A percentile compares a stretch with the other conserved stretches of the same genome.
These are phyloP conservation scores for Stemphylium lycopersici DNA, from an alignment of 2,329 filamentous ascomycete genomes.

Conservation along the genomic window DNA sequence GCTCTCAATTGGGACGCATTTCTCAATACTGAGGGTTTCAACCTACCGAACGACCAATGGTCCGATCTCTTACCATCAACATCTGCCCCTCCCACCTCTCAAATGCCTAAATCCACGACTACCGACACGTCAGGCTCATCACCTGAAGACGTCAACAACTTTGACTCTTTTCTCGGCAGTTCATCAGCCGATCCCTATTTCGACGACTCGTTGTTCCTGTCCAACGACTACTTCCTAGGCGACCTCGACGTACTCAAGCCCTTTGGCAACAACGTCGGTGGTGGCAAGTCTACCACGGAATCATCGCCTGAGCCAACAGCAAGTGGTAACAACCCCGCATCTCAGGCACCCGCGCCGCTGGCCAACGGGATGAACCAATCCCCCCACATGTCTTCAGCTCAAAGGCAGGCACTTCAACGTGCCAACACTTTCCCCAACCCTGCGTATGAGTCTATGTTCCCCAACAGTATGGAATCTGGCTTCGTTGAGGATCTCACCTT, in stretches of 20 bases:
- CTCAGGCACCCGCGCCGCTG: slow-evolving; percentile 33
- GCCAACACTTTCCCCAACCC: slow-evolving; percentile 45
- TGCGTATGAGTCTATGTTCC: slow-evolving; percentile 46
- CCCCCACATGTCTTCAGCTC: slow-evolving; percentile 34
- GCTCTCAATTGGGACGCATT: slow-evolving; percentile 50
- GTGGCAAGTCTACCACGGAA: slow-evolving; percentile 43
- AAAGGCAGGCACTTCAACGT: slow-evolving; percentile 32
- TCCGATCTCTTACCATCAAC: slow-evolving; percentile 42
- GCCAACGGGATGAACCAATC: slow-evolving; percentile 29
- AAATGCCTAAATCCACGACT: slow-evolving; percentile 46
- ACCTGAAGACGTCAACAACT: slow-evolving; percentile 40
- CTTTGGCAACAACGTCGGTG: slow-evolving; percentile 40
- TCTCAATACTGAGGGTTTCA: slow-evolving; percentile 46
- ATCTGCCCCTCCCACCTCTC: slow-evolving; percentile 33
- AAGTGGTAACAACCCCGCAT: slow-evolving; percentile 23
- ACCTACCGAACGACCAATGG: slow-evolving; percentile 48
- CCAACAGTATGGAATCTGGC: slow-evolving; percentile 42
- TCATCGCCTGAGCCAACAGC: slow-evolving; percentile 47
- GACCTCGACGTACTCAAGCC: slow-evolving; percentile 49
- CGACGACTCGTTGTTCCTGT: slow-evolving; percentile 45
- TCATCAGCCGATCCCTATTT: slow-evolving; percentile 44
- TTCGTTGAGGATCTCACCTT: slow-evolving; percentile 49
- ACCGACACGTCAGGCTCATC: slow-evolving; percentile 41
- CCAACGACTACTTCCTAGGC: slow-evolving; percentile 50
- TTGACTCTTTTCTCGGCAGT: slow-evolving; percentile 38